phyloP scores from a whole-genome alignment of 2,329 filamentous ascomycete genomes.

The Botrytis hyacinthi region DNA sequence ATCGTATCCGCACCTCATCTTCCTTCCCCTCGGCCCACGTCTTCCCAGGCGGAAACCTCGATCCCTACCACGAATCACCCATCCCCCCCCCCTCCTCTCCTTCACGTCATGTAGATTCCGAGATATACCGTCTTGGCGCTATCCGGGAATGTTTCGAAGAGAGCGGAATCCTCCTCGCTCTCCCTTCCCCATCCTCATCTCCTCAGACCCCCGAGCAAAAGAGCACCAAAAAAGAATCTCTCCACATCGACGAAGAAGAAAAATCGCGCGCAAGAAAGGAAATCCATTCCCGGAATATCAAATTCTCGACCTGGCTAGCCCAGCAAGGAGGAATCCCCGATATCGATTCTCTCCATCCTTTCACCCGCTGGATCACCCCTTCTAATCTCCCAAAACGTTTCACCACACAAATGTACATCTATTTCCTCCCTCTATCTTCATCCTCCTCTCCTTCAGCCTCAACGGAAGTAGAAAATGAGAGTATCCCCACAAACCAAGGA shows the following conservation, averaged over 20 bases:
- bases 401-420: conserved; percentile 95
- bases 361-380: conserved; percentile 91
- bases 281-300: not conserved
- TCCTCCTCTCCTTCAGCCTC: not conserved
- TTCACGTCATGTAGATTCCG: conserved; percentile 66
- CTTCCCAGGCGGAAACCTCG: conserved; percentile 87
- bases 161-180: conserved; percentile 73
- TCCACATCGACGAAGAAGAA: conserved; percentile 39
- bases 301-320: not conserved
- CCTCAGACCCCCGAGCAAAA: not conserved
- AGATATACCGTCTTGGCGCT: conserved; percentile 75
- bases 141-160: conserved; percentile 95
- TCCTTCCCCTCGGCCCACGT: conserved; percentile 92
- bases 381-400: conserved; percentile 70
- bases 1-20: conserved; percentile 76
- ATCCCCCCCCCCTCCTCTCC: conserved; percentile 48
- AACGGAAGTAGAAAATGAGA: not conserved
- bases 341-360: conserved; percentile 67
- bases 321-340: not conserved
- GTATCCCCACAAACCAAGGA: not conserved
- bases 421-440: conserved; percentile 67
- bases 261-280: conserved; percentile 46
- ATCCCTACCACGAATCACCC: conserved; percentile 70
- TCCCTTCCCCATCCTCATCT: not conserved
- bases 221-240: not conserved